Evolutionary conservation across 129 eudicot species (phyloP).

Genomic region (Apium graveolens): DNA sequence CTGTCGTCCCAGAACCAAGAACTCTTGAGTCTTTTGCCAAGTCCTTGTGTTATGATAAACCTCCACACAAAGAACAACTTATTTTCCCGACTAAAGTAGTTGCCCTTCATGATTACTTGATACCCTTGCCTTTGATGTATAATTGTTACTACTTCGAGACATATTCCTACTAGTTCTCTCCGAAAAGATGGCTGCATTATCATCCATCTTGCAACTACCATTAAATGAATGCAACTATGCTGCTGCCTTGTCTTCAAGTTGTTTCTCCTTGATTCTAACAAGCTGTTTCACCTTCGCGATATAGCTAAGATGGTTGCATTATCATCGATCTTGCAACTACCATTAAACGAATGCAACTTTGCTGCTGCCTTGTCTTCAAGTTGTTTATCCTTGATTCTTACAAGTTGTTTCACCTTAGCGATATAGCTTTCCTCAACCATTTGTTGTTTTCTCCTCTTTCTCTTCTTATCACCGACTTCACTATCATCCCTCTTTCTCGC

Average conservation of each 20-base stretch:
- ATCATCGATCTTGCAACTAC: no score
- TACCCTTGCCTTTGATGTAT: slow-evolving; percentile 37
- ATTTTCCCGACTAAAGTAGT: slow-evolving; percentile 50
- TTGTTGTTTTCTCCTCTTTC: no score
- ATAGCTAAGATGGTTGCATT: no score
- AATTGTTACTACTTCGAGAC: slow-evolving; percentile 42
- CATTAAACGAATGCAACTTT: slow-evolving; percentile 64
- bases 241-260: slow-evolving; percentile 63
- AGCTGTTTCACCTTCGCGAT: slow-evolving; percentile 57
- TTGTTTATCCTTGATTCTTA: slow-evolving; percentile 62
- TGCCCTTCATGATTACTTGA: slow-evolving; percentile 41
- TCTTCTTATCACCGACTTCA: no score
- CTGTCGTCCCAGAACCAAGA: slow-evolving; percentile 84
- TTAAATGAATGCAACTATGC: slow-evolving; percentile 70
- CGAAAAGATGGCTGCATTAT: slow-evolving; percentile 14
- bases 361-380: slow-evolving; percentile 70
- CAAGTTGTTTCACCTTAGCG: slow-evolving; percentile 58
- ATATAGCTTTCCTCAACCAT: slow-evolving; percentile 64
- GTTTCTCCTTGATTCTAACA: slow-evolving; percentile 62
- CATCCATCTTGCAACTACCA: slow-evolving; percentile 34
- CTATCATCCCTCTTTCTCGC: no score
- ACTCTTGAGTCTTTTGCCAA: slow-evolving; percentile 63
- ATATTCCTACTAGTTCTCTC: slow-evolving; percentile 40
- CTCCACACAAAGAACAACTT: slow-evolving; percentile 65
- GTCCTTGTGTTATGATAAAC: slow-evolving; percentile 43